Conservation (phyloP, 164 flowering plant genomes). For the Buxus sempervirens region DNA sequence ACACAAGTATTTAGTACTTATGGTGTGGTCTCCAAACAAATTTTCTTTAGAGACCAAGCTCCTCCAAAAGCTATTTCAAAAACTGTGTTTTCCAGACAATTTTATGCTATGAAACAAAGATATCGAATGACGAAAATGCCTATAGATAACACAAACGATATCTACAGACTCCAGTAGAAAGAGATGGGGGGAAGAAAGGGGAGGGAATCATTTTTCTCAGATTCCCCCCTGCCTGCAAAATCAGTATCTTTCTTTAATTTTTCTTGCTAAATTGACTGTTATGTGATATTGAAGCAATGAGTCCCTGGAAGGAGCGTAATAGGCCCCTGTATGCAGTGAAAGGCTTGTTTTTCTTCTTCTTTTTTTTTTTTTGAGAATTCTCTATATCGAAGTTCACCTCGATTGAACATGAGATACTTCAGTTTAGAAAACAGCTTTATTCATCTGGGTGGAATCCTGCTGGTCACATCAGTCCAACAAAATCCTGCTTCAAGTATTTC, state of each 20-base stretch:
- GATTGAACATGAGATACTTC: neutral
- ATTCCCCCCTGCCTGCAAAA: no score
- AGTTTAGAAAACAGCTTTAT: neutral
- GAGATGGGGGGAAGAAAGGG: no score
- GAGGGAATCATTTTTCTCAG: no score
- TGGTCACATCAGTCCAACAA: neutral
- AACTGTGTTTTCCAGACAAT: neutral
- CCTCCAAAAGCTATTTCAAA: neutral
- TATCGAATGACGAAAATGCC: neutral
- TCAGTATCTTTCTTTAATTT: no score
- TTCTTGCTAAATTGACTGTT: no score
- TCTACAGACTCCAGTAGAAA: no score
- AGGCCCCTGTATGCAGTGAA: no score
- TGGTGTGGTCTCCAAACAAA: neutral
- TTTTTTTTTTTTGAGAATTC: no score
- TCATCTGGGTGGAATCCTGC: constrained; percentile 1
- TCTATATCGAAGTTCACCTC: no score
- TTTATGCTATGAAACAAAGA: neutral
- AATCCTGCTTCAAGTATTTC: constrained; percentile 1
- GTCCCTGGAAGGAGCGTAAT: no score
- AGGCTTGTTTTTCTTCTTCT: no score
- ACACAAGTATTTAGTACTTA: neutral
- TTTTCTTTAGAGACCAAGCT: neutral
- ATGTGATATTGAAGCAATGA: neutral
- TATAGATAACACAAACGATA: neutral